phyloP scores from a whole-genome alignment of 1,284 basidiomycete genomes.

The Leccinum subrobustum region DNA sequence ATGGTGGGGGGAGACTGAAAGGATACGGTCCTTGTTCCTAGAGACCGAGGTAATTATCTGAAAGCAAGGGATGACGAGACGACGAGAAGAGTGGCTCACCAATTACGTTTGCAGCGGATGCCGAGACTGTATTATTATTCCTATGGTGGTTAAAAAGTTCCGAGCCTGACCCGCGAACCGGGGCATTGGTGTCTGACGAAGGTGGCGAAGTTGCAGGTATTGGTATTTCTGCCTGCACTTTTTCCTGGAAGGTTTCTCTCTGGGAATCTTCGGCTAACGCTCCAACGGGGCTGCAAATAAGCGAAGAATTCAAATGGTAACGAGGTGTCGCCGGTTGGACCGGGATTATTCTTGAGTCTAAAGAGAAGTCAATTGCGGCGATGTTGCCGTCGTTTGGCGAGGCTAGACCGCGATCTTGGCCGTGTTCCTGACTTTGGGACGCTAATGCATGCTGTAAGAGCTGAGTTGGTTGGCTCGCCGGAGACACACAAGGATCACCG shows the following conservation, averaged over 20 bases:
- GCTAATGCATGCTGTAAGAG: constrained; percentile 35
- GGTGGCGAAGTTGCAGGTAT: constrained; percentile 7
- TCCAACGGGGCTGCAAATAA: constrained; percentile 37
- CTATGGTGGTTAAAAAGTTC: constrained; percentile 27
- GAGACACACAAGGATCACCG: constrained; percentile 19
- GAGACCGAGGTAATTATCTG: constrained; percentile 27
- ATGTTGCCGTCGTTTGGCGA: constrained; percentile 16
- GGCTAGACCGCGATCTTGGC: constrained; percentile 8
- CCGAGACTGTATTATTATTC: constrained; percentile 27
- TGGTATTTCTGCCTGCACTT: constrained; percentile 2
- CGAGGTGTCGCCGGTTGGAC: constrained; percentile 32
- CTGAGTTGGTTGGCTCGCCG: constrained; percentile 28
- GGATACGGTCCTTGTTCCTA: constrained; percentile 31
- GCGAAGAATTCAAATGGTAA: constrained; percentile 56
- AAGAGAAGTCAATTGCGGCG: constrained; percentile 21
- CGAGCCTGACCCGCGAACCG: constrained; percentile 21
- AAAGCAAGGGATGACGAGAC: constrained; percentile 18
- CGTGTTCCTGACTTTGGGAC: constrained; percentile 15
- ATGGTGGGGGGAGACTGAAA: constrained; percentile 30
- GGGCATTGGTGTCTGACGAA: constrained; percentile 4
- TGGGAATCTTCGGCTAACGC: constrained; percentile 42
- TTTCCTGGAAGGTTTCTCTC: constrained; percentile 43
- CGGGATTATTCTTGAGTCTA: constrained; percentile 29
- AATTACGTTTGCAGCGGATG: constrained; percentile 29
- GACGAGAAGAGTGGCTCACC: constrained; percentile 30